These are phyloP conservation scores for Taphrina betulina DNA, from an alignment of 1,139 yeast genomes.

Conservation along the genomic window DNA sequence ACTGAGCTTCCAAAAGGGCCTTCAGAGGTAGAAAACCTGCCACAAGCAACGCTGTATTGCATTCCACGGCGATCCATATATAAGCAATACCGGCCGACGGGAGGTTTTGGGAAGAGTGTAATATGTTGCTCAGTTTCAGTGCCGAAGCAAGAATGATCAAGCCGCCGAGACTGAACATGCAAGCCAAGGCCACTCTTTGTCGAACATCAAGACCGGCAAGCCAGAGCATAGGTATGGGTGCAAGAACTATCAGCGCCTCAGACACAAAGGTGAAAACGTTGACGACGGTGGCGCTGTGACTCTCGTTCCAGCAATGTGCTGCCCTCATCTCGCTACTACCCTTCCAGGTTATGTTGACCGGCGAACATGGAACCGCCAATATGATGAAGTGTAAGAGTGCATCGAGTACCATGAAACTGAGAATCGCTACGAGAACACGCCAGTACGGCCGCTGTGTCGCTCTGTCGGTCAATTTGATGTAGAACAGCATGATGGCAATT, in stretches of 20 bases:
- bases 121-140: conserved; percentile 19
- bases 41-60: conserved; percentile 26
- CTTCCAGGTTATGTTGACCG: conserved; percentile 2
- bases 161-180: conserved; percentile 28
- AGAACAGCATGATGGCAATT: conserved; percentile 23
- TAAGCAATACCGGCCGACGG: conserved; percentile 19
- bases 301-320: background rate
- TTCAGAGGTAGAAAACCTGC: conserved; percentile 27
- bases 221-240: conserved; percentile 31
- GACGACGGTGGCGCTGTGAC: conserved; percentile 7
- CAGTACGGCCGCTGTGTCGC: conserved; percentile 17
- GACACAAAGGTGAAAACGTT: conserved; percentile 23
- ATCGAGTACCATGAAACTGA: conserved; percentile 12
- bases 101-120: background rate
- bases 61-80: conserved; percentile 22
- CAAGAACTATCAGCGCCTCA: conserved; percentile 16
- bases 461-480: conserved; percentile 11
- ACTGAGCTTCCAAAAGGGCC: conserved; percentile 13
- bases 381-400: conserved; percentile 16
- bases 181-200: conserved; percentile 18
- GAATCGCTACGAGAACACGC: conserved; percentile 5
- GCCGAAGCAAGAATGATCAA: conserved; percentile 30
- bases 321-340: background rate
- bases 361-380: conserved; percentile 18
- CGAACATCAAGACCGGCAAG: conserved; percentile 16